Percentiles rank a stretch among this genome's conserved stretches.
phyloP scores from a whole-genome alignment of 1,284 basidiomycete genomes.

The Inonotus obliquus region DNA sequence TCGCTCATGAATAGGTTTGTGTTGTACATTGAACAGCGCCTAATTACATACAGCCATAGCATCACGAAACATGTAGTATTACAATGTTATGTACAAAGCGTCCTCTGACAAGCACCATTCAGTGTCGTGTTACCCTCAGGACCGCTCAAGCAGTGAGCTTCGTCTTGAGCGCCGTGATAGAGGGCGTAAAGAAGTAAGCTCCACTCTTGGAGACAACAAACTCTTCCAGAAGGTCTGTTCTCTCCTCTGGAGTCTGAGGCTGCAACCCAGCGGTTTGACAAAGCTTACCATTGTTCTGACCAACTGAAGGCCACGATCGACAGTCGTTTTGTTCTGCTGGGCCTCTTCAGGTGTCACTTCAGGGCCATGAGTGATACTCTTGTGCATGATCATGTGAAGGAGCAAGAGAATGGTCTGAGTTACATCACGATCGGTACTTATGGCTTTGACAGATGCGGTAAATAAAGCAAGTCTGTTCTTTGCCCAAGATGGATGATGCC shows the following conservation, averaged over 20 bases:
- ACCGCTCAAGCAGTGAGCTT: constrained; percentile 10
- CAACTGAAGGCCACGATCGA: constrained; percentile 48
- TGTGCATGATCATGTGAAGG: constrained; percentile 36
- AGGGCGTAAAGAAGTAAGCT: constrained; percentile 42
- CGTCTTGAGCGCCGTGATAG: constrained; percentile 33
- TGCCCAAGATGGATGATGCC: too few species aligned
- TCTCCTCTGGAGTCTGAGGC: constrained; percentile 30
- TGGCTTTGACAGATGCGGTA: background rate
- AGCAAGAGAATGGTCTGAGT: background rate
- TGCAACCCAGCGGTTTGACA: constrained; percentile 39
- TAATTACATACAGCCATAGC: background rate
- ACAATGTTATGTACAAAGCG: background rate
- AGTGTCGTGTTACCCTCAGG: too few species aligned
- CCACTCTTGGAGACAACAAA: constrained; percentile 36
- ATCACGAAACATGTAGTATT: background rate
- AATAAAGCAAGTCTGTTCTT: constrained; percentile 39
- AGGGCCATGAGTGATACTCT: constrained; percentile 43
- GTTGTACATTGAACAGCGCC: background rate
- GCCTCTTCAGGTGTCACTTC: constrained; percentile 39
- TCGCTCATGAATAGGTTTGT: background rate
- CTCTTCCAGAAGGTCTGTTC: constrained; percentile 25
- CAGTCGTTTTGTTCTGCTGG: constrained; percentile 30
- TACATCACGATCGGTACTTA: background rate
- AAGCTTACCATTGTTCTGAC: constrained; percentile 30
- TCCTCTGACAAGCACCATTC: too few species aligned